These are phyloP conservation scores for Macrophomina pseudophaseolina DNA, from an alignment of 2,329 filamentous ascomycete genomes.

Conservation along the genomic window DNA sequence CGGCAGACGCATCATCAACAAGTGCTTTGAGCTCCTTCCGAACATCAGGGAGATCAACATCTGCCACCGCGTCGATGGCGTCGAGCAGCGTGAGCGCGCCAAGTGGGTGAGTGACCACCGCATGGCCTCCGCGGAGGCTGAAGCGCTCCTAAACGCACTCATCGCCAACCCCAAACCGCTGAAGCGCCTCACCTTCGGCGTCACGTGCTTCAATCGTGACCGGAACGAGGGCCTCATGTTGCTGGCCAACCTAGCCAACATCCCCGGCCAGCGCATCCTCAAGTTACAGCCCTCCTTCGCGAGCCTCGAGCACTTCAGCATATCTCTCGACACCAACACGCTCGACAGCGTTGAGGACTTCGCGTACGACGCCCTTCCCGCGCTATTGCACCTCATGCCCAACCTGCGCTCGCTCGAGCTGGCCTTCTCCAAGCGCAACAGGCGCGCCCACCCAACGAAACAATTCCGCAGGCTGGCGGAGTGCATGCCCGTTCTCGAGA, in stretches of 20 bases:
- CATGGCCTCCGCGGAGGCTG: neutral
- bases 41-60: neutral
- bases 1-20: neutral
- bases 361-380: neutral
- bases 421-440: neutral
- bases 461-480: neutral
- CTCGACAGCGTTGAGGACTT: neutral
- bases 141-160: neutral
- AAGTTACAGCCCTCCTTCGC: neutral
- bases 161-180: neutral
- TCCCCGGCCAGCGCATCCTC: neutral
- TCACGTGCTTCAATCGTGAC: neutral
- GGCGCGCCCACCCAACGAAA: neutral
- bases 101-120: conserved; percentile 1
- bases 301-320: neutral
- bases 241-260: neutral
- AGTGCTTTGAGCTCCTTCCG: neutral
- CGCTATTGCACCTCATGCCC: neutral
- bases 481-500: neutral
- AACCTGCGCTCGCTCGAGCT: neutral
- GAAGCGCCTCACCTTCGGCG: neutral
- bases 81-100: neutral
- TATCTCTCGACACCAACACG: neutral
- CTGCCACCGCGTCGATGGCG: neutral
- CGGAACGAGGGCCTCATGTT: conserved; percentile 3